Percentiles rank a stretch among this genome's conserved stretches.
Conservation (phyloP, 805 yeast genomes). For the Wickerhamia fluorescens region DNA sequence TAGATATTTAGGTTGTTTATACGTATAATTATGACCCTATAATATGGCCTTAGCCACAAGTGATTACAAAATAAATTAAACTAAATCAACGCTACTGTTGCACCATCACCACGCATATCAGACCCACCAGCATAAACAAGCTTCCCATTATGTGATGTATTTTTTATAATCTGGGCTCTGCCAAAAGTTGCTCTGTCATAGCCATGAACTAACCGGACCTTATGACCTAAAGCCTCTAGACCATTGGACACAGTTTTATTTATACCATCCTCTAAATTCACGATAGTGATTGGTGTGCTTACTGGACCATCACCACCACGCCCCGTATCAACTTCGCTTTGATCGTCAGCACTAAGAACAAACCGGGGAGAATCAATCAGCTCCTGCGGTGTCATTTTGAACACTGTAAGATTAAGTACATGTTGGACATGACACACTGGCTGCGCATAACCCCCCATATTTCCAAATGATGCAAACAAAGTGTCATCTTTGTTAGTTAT, state of each 20-base stretch:
- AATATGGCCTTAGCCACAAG: too few species aligned
- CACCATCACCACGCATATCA: constrained; percentile 83
- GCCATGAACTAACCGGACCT: constrained; percentile 37
- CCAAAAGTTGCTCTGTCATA: constrained; percentile 44
- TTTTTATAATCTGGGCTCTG: constrained; percentile 67
- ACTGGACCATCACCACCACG: constrained; percentile 61
- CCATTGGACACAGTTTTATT: constrained; percentile 36
- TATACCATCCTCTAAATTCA: constrained; percentile 62
- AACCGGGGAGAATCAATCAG: constrained; percentile 73
- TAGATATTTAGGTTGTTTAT: too few species aligned
- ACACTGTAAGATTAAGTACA: constrained; percentile 54
- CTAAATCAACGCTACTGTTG: constrained; percentile 49
- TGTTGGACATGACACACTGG: constrained; percentile 84
- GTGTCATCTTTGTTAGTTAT: constrained; percentile 49
- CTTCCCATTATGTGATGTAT: constrained; percentile 31
- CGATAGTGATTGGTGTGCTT: constrained; percentile 49
- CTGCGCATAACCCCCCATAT: constrained; percentile 84
- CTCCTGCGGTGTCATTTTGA: constrained; percentile 63
- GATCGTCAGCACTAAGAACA: constrained; percentile 50
- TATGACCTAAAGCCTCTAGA: constrained; percentile 52
- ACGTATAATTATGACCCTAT: too few species aligned
- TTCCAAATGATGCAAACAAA: constrained; percentile 68
- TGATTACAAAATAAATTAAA: too few species aligned
- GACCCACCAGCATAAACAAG: constrained; percentile 63
- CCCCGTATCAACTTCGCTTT: constrained; percentile 40